Percentiles rank a stretch among this genome's conserved stretches.
These are phyloP conservation scores for Colletotrichum plurivorum DNA, from an alignment of 2,329 filamentous ascomycete genomes.

Conservation along the genomic window DNA sequence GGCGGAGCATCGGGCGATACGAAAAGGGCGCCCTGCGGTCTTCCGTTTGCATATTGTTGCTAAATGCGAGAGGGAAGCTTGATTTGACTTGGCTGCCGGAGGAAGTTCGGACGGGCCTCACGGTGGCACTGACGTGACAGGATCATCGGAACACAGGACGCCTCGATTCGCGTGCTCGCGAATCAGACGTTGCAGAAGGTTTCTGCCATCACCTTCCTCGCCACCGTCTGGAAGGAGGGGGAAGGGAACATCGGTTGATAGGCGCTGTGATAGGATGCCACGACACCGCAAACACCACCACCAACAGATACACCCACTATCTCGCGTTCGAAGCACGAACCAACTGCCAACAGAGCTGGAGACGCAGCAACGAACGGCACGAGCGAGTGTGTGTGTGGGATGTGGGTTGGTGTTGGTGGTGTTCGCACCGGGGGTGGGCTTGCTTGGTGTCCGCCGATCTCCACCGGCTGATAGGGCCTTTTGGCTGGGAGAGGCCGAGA, in stretches of 20 bases:
- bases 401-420: conserved; percentile 12
- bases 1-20: conserved; percentile 29
- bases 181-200: conserved; percentile 8
- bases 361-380: no score
- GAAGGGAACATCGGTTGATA: not conserved
- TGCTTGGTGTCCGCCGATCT: conserved; percentile 10
- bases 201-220: conserved; percentile 3
- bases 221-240: conserved; percentile 28
- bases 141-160: conserved; percentile 15
- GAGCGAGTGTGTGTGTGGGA: not conserved
- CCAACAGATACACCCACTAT: not conserved
- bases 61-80: conserved; percentile 28
- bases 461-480: conserved; percentile 32
- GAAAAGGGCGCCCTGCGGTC: not conserved
- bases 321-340: conserved; percentile 12
- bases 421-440: conserved; percentile 16
- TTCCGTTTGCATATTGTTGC: conserved; percentile 3
- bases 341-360: conserved; percentile 3
- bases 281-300: conserved; percentile 5
- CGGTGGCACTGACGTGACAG: conserved; percentile 19
- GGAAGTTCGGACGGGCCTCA: conserved; percentile 10
- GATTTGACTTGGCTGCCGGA: conserved; percentile 4
- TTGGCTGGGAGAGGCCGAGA: conserved; percentile 20
- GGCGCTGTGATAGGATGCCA: conserved; percentile 27
- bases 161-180: not conserved